Conservation (phyloP, 2,329 filamentous ascomycete genomes). For the Colletotrichum simmondsii region DNA sequence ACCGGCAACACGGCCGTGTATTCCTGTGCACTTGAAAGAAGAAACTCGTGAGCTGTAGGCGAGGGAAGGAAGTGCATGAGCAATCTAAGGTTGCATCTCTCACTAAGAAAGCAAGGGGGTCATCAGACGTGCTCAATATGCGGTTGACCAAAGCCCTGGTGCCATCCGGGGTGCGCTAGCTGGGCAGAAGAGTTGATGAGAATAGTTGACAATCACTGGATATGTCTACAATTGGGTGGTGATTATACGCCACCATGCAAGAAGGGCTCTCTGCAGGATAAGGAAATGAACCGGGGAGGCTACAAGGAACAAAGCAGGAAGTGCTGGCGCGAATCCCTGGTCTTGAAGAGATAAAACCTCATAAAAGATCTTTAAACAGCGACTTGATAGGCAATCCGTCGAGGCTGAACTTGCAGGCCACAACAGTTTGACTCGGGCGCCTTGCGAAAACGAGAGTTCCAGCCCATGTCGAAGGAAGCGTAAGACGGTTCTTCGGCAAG, state of each 20-base stretch:
- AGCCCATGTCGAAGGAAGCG: neutral
- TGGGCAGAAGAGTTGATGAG: neutral
- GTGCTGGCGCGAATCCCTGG: slow-evolving; percentile 11
- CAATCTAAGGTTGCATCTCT: neutral
- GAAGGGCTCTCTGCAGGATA: slow-evolving; percentile 23
- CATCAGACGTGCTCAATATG: neutral
- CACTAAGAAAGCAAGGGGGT: neutral
- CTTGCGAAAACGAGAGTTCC: slow-evolving; percentile 7
- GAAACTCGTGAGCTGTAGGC: neutral
- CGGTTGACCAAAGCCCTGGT: neutral
- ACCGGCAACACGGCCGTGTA: neutral
- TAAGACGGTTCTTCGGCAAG: neutral
- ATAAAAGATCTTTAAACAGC: neutral
- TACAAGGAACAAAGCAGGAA: neutral
- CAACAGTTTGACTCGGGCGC: neutral
- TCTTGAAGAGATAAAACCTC: neutral
- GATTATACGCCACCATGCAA: slow-evolving; percentile 24
- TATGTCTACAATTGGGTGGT: neutral
- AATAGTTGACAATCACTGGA: neutral
- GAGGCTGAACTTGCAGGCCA: slow-evolving; percentile 19
- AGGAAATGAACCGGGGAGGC: neutral
- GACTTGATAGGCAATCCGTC: neutral
- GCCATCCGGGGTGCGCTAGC: slow-evolving; percentile 4
- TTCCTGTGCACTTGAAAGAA: neutral
- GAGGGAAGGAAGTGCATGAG: neutral